Base-by-base conservation (phyloP, 768 basidiomycete genomes). In the Xanthoconium stramineum region DNA sequence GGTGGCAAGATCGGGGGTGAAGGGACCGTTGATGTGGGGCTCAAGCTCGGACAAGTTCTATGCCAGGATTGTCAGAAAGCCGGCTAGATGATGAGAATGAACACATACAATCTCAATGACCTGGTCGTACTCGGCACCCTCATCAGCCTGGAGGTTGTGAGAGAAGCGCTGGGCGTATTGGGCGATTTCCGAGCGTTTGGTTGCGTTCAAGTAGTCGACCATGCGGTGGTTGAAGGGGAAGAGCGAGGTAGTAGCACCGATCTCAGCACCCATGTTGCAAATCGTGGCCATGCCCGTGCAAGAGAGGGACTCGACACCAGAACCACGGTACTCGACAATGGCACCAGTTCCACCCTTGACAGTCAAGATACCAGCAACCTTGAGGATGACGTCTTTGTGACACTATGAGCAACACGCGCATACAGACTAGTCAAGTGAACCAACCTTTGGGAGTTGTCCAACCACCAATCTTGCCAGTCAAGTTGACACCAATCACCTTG, bases 211-310 rank as follows among this genome's bases (percentile, higher is more conserved):
- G 77, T 98, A 99, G 70, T 87, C 82, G 66, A 71, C 81, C 97
- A 98, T 98, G 68, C 95, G 92, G 62, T 78, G 72, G 80, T 98
- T 99, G 86, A 90, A 98, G 66, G 97, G 97, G 92, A 99, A 99
- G 65, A 98, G 76, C 17, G 96, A 98, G 20, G 97, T 98, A 11
- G 97, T 99, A 37, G 97, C 97, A 72, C 96, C 96, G 67, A 98
- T 98, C 76, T 99, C 96, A 64, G 96, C 96, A 81, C 96, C 96
- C 96, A 98, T 99, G 85, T 98, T 99, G 75, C 96, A 98, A 68
- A 99, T 96, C 20, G 96, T 98, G 50, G 93, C 96, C 95, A 98
- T 97, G 75, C 96, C 96, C 47, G 96, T 99, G 83, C 90, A 93
- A 47, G 94, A 97, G 58, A 99, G 83, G 35, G 93, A 93, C 69